Conservation (phyloP, 106 monocot species). For the Dendrobium catenatum region DNA sequence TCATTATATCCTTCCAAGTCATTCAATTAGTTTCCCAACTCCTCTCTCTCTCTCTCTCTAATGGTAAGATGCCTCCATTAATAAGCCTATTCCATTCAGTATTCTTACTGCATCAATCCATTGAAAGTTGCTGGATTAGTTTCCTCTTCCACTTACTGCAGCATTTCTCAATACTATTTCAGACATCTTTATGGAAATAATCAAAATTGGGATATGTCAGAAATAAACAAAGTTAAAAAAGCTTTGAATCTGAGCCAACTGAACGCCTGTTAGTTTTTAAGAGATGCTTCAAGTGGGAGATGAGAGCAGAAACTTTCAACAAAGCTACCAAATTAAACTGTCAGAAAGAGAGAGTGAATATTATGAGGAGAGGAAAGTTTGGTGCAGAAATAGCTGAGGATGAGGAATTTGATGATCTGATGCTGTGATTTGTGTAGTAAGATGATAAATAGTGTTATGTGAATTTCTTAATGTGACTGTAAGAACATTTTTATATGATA, state of each 20-base stretch:
- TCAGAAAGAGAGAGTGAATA: constrained; percentile 30
- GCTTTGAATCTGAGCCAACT: constrained; percentile 10
- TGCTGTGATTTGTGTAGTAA: too few species aligned
- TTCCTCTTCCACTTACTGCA: constrained; percentile 46
- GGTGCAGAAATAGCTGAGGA: constrained; percentile 40
- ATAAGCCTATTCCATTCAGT: constrained; percentile 39
- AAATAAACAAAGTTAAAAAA: constrained; percentile 2
- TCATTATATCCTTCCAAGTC: background rate
- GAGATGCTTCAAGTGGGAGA: constrained; percentile 13
- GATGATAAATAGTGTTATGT: too few species aligned
- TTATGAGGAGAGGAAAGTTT: constrained; percentile 24
- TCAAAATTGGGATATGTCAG: background rate
- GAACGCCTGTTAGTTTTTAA: background rate
- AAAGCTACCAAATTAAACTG: constrained; percentile 9
- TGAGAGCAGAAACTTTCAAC: constrained; percentile 12
- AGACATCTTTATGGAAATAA: constrained; percentile 19
- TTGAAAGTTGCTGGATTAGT: constrained; percentile 44
- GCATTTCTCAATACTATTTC: constrained; percentile 56
- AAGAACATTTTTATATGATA: too few species aligned
- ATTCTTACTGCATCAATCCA: too few species aligned
- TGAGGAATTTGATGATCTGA: background rate
- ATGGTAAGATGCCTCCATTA: constrained; percentile 12
- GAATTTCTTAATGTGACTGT: too few species aligned
- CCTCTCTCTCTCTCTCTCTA: background rate
- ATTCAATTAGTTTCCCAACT: background rate